A percentile compares a stretch with the other conserved stretches of the same genome.
Evolutionary conservation across 2,329 filamentous ascomycete species (phyloP).

Genomic region (Cryphonectria carpinicola): DNA sequence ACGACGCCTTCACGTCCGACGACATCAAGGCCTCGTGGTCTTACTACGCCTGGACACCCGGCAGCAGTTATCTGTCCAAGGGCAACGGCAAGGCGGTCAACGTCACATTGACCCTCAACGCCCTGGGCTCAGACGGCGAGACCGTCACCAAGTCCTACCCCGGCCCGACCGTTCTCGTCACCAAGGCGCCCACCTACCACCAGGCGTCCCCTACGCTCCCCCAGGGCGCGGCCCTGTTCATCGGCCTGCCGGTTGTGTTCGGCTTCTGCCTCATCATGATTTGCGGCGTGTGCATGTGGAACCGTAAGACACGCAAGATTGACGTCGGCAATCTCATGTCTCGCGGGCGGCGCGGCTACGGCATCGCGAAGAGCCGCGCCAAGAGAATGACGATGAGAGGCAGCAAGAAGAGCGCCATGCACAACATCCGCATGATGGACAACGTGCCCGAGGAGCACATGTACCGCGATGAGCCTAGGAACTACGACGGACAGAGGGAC

Average conservation of each 20-base stretch:
- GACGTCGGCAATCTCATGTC: conserved; percentile 57
- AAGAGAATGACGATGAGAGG: conserved; percentile 39
- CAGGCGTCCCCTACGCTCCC: conserved; percentile 40
- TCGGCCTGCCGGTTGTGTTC: conserved; percentile 57
- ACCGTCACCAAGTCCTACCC: conserved; percentile 16
- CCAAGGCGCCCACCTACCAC: conserved; percentile 40
- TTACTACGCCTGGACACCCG: conserved; percentile 52
- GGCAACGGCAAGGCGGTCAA: conserved; percentile 46
- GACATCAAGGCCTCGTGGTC: conserved; percentile 48
- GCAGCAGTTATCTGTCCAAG: conserved; percentile 39
- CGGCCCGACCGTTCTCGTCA: conserved; percentile 49
- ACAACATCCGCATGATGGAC: conserved; percentile 52
- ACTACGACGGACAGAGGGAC: conserved; percentile 32
- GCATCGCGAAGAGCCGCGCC: conserved; percentile 40
- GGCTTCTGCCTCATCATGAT: conserved; percentile 52
- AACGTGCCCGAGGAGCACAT: conserved; percentile 36
- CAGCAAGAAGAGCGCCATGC: conserved; percentile 36
- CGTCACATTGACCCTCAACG: conserved; percentile 52
- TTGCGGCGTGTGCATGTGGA: conserved; percentile 61
- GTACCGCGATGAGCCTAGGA: conserved; percentile 29
- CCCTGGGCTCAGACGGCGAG: conserved; percentile 39
- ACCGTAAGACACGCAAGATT: conserved; percentile 55
- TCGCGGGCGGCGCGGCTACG: conserved; percentile 48
- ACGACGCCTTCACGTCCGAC: conserved; percentile 40
- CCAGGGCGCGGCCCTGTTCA: conserved; percentile 49